Percentiles rank a stretch among this genome's conserved stretches.
Conservation (phyloP, 305 asterid species). For the Andrographis paniculata region DNA sequence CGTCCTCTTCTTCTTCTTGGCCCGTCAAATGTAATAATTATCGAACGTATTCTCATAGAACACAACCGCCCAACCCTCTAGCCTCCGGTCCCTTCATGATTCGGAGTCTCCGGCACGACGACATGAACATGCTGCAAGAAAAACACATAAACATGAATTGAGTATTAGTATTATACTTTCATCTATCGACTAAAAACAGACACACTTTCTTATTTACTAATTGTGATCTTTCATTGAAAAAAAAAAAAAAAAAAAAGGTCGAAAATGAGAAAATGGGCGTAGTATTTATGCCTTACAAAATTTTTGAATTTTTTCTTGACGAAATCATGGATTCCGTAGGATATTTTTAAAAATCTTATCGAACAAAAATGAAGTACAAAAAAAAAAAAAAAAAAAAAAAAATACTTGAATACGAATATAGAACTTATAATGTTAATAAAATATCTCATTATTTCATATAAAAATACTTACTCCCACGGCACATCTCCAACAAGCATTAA, state of each 20-base stretch:
- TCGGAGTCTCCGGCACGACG: constrained; percentile 57
- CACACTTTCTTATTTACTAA: too few relatives aligned
- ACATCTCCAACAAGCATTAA: constrained; percentile 76
- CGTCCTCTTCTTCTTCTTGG: constrained; percentile 3
- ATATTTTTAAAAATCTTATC: background rate
- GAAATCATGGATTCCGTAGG: too few relatives aligned
- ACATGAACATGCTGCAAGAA: constrained; percentile 59
- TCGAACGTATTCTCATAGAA: constrained; percentile 21
- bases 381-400: background rate
- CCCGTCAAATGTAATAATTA: background rate
- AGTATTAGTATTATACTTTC: too few relatives aligned
- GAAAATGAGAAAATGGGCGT: too few relatives aligned
- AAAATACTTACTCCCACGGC: constrained; percentile 59
- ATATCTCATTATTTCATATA: too few relatives aligned
- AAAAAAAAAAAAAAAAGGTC: too few relatives aligned
- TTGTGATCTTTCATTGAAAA: too few relatives aligned
- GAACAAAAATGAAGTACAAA: background rate
- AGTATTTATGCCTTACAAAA: too few relatives aligned
- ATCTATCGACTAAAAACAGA: too few relatives aligned
- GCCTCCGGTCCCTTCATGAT: constrained; percentile 63
- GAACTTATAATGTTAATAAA: background rate
- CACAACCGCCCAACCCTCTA: constrained; percentile 42
- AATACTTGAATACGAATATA: too few relatives aligned
- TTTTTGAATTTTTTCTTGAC: too few relatives aligned
- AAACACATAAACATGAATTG: constrained; percentile 3